Conservation (phyloP, 768 basidiomycete genomes). For the Trametes meyenii region DNA sequence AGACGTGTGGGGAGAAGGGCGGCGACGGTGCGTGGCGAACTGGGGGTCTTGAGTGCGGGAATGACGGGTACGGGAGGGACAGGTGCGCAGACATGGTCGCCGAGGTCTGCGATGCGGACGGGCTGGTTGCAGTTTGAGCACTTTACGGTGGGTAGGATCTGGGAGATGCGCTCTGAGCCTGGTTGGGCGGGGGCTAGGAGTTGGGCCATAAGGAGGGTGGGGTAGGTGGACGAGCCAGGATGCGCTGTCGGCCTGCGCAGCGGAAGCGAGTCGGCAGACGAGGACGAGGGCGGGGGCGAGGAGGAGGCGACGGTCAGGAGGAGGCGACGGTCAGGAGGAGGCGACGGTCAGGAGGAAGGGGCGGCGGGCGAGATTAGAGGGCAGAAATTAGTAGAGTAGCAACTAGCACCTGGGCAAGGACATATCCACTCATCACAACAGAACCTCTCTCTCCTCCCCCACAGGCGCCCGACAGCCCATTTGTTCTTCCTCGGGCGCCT, state of each 20-base stretch:
- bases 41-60: constrained; percentile 38
- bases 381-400: constrained; percentile 6
- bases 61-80: constrained; percentile 48
- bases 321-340: too few relatives aligned
- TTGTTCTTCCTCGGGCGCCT: constrained; percentile 11
- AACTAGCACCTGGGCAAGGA: background rate
- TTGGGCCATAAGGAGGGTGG: constrained; percentile 35
- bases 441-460: background rate
- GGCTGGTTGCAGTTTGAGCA: constrained; percentile 77
- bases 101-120: constrained; percentile 73
- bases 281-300: constrained; percentile 4
- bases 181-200: constrained; percentile 27
- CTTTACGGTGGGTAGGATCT: constrained; percentile 80
- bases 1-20: constrained; percentile 54
- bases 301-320: constrained; percentile 2
- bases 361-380: constrained; percentile 10
- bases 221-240: constrained; percentile 11
- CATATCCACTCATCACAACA: constrained; percentile 14
- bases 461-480: constrained; percentile 11
- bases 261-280: background rate
- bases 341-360: constrained; percentile 12
- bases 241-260: background rate
- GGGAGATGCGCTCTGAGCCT: constrained; percentile 46
- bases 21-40: constrained; percentile 44
- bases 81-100: constrained; percentile 73